Evolutionary conservation across 306 rosid genomes (phyloP).

Genomic region (Medicago ruthenica): DNA sequence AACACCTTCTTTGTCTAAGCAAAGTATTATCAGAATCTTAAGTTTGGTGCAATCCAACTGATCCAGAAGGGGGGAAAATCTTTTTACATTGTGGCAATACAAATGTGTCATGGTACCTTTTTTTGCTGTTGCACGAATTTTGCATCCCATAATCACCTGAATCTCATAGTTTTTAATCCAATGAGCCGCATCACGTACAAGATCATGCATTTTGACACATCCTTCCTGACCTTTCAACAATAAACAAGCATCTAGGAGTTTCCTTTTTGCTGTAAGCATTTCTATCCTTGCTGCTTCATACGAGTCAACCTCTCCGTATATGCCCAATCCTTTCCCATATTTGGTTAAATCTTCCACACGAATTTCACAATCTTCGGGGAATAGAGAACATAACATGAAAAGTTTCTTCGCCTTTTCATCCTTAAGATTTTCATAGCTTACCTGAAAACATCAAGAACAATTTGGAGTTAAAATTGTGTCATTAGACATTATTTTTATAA

Average conservation of each 20-base stretch:
- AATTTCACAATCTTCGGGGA: constrained; percentile 24
- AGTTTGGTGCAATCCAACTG: not conserved
- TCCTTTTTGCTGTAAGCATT: not conserved
- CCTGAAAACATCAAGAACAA: not conserved
- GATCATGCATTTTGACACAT: constrained; percentile 29
- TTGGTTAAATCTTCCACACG: not conserved
- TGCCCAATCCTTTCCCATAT: not conserved
- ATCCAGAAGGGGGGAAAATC: not conserved
- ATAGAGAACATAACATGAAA: constrained; percentile 28
- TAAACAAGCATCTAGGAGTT: constrained; percentile 34
- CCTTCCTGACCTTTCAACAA: not conserved
- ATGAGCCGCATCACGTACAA: constrained; percentile 26
- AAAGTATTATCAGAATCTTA: constrained; percentile 5
- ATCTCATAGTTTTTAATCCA: constrained; percentile 25
- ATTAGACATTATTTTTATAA: no score
- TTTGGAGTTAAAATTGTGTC: constrained; percentile 3
- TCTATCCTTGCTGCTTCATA: not conserved
- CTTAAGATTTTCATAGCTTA: constrained; percentile 26
- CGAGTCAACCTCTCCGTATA: not conserved
- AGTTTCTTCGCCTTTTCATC: not conserved
- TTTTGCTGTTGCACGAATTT: not conserved
- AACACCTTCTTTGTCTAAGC: not conserved
- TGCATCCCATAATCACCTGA: not conserved
- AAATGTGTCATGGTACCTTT: not conserved
- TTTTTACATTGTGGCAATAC: not conserved